Evolutionary conservation across 176 grass and related monocot genomes (phyloP), one percentile per base, ranked within the genome.

Genomic region (Leersia perrieri): DNA sequence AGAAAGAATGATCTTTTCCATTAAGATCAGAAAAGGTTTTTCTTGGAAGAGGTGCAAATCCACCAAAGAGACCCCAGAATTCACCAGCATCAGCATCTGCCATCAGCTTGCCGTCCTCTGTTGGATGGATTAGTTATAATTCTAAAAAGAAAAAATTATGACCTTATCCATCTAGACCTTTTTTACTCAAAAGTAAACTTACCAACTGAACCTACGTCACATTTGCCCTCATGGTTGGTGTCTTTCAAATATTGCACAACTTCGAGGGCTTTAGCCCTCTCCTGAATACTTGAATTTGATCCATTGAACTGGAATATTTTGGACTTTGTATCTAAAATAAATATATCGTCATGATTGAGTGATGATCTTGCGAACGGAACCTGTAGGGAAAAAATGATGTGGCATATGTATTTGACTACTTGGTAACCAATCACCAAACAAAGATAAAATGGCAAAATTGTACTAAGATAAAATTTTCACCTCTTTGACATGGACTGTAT

Each of bases 221-320:
- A 95, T 80, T 91, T 99, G 9, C 93, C 93, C 38, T 95, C 93
- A 90, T 99, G 96, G 69, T 93, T 93, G 18, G 89, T 90, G 67
- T 99, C 93, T 93, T 99, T 99, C 41, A 99, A 86, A 83, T 95
- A 95, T 66, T 99, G 93, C 29, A 99, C 96, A 77, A 99, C 96
- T 81, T 99, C 93, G 31, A 99, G 93, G 84, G 96, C 93, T 93
- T 99, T 99, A 77, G 96, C 96, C 84, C 96, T 90, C 85, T 99
- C 96, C 84, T 99, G 96, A 87, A 99, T 99, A 84, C 88, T 95
- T 73, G 96, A 95, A 84, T 95, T 93, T 1, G 93, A 95, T 64
- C 96, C 96, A 79, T 90, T 99, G 82, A 99, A 99, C 75, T 99
- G 96, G 77, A 99, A 99, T 80, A 99, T 95, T 83, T 99, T 99